Conservation (phyloP, 768 basidiomycete genomes). For the Cystofilobasidium capitatum region DNA sequence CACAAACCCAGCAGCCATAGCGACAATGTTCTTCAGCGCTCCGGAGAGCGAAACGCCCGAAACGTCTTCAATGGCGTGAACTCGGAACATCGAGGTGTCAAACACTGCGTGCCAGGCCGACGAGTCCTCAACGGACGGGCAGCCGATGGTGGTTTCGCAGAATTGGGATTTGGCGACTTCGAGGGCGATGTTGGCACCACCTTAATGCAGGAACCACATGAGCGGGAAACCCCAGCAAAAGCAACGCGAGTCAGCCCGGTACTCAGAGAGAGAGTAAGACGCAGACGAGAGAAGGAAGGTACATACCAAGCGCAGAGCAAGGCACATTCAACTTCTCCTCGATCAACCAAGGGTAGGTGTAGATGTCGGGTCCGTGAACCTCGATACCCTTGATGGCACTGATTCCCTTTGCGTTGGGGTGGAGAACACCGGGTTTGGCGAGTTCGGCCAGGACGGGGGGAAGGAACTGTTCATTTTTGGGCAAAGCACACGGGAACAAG, state of each 20-base stretch:
- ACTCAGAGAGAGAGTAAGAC: background rate
- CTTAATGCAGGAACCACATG: background rate
- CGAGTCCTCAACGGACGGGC: slow-evolving; percentile 40
- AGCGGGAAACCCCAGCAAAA: background rate
- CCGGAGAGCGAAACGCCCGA: slow-evolving; percentile 45
- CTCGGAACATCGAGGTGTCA: slow-evolving; percentile 42
- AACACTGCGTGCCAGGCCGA: slow-evolving; percentile 28
- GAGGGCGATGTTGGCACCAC: slow-evolving; percentile 45
- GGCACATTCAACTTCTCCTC: slow-evolving; percentile 40
- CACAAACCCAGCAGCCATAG: slow-evolving; percentile 44
- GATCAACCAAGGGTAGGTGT: slow-evolving; percentile 44
- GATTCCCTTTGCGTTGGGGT: slow-evolving; percentile 40
- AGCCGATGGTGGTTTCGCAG: slow-evolving; percentile 46
- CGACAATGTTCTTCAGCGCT: slow-evolving; percentile 46
- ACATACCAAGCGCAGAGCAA: slow-evolving; percentile 41
- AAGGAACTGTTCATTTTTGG: background rate
- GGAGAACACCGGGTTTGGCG: slow-evolving; percentile 31
- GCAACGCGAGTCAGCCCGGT: background rate
- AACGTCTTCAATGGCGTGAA: slow-evolving; percentile 43
- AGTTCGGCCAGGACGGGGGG: slow-evolving; percentile 25
- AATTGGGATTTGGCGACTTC: slow-evolving; percentile 34
- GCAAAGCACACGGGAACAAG: background rate
- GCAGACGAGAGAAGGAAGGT: background rate
- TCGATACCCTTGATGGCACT: slow-evolving; percentile 47
- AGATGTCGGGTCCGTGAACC: slow-evolving; percentile 41